phyloP scores from a whole-genome alignment of 2,329 filamentous ascomycete genomes.

The Colletotrichum tropicale region DNA sequence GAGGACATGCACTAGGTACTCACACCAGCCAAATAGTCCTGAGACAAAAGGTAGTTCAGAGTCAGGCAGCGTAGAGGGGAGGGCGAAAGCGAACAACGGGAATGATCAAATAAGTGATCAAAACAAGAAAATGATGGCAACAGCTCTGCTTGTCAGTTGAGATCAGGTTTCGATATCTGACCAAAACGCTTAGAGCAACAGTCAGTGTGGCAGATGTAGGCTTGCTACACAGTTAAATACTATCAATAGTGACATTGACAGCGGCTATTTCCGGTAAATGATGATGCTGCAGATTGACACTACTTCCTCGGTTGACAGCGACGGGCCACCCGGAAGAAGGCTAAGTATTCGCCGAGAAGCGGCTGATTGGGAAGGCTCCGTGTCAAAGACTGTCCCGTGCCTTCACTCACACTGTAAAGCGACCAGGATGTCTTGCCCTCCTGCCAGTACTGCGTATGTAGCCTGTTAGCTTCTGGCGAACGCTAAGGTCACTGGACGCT shows the following conservation, averaged over 20 bases:
- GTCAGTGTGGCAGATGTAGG: background rate
- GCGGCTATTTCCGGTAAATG: background rate
- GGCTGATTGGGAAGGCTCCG: background rate
- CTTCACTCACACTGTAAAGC: background rate
- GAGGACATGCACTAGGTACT: background rate
- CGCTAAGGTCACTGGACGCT: background rate
- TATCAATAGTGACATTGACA: background rate
- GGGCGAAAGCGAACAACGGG: background rate
- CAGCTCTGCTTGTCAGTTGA: background rate
- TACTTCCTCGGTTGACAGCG: background rate
- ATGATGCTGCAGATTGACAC: background rate
- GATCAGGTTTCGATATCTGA: background rate
- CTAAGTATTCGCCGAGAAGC: background rate
- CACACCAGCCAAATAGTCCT: constrained; percentile 35
- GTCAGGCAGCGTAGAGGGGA: background rate
- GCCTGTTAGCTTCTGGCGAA: background rate
- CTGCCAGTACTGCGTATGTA: background rate
- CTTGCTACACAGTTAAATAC: background rate
- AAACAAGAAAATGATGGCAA: background rate
- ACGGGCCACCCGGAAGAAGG: background rate
- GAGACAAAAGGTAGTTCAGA: constrained; percentile 48
- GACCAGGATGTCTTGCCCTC: background rate
- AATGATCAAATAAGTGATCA: background rate
- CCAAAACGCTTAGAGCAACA: background rate
- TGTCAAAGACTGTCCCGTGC: background rate